A percentile compares a stretch with the other conserved stretches of the same genome.
Conservation (phyloP, 2,329 filamentous ascomycete genomes). For the Diatrype stigma region DNA sequence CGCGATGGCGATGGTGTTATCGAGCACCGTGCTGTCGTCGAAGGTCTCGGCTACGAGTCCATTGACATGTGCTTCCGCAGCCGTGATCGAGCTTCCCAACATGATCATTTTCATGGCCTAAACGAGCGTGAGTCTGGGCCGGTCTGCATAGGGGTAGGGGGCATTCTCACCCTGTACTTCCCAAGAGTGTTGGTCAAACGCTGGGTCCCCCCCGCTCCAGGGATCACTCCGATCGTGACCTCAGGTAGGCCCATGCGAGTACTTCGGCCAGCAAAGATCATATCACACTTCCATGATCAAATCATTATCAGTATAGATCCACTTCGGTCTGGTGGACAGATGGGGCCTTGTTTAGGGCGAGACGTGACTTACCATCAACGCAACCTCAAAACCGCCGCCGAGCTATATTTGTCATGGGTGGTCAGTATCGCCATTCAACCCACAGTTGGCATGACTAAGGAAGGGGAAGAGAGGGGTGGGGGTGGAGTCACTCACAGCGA, state of each 20-base stretch:
- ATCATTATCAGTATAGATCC: background rate
- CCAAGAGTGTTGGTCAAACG: constrained; percentile 30
- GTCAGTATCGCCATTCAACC: background rate
- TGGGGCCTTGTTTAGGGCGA: background rate
- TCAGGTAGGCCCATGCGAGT: constrained; percentile 94
- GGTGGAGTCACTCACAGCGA: constrained; percentile 37
- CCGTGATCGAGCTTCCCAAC: constrained; percentile 21
- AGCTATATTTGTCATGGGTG: constrained; percentile 28
- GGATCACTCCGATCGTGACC: constrained; percentile 88
- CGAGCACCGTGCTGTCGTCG: constrained; percentile 22
- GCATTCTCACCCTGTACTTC: constrained; percentile 27
- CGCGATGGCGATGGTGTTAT: constrained; percentile 20
- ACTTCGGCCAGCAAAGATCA: constrained; percentile 68
- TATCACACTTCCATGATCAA: constrained; percentile 27
- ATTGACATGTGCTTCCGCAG: constrained; percentile 20
- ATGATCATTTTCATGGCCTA: constrained; percentile 29
- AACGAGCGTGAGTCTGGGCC: background rate
- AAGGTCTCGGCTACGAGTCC: constrained; percentile 25
- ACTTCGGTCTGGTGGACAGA: background rate
- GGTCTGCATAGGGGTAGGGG: background rate
- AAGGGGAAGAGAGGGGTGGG: background rate
- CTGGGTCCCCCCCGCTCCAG: constrained; percentile 85
- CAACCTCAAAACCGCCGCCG: constrained; percentile 48
- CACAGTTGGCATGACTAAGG: background rate
- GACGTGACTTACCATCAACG: constrained; percentile 35